Evolutionary conservation across 805 yeast species (phyloP), one percentile per base, ranked within the genome.

Genomic region (Hanseniaspora osmophila): DNA sequence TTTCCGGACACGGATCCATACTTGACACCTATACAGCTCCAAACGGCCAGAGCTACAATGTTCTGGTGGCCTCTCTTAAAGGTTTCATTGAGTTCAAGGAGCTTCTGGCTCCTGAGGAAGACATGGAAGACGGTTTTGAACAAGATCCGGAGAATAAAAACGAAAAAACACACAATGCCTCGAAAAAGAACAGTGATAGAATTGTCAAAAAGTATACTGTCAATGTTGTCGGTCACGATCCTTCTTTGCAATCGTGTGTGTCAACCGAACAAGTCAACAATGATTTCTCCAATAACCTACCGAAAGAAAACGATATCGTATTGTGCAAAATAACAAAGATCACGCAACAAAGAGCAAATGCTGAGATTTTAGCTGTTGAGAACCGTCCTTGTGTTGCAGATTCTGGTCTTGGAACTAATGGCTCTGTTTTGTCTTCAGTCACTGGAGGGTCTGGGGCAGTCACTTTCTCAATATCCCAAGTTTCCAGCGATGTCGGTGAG

Each of bases 231-330:
- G 56, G 59, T 32, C 48, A 54, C 5, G 45, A 43, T 6, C 48
- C 33, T 45, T 50, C 40, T 33, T 47, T 37, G n/a, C 44, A 39
- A 33, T 33, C 27, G 4, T 5, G 27, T 7, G 43, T 47, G 7
- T 40, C 48, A 30, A 50, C 43, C 6, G 37, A 43, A 11, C 30
- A 33, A 12, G 59, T 54, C 1, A 53, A 49, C 30, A 49, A 55
- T 15, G 57, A 61, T 40, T 57, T 64, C 60, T 47, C 70, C 38
- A 73, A 69, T 46, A 71, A 72, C 49, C 63, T 88, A 45, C 97
- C 97, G 7, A 75, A 77, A 50, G 95, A 85, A 51, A 82, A 84
- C 29, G 96, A 90, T 59, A 61, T 79, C 19, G 96, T 92, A 2
- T 64, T 90, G 17, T 85, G 85, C 1, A 70, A 78, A 45, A 82